Conservation (phyloP, 2,329 filamentous ascomycete genomes). For the Annulohypoxylon truncatum region DNA sequence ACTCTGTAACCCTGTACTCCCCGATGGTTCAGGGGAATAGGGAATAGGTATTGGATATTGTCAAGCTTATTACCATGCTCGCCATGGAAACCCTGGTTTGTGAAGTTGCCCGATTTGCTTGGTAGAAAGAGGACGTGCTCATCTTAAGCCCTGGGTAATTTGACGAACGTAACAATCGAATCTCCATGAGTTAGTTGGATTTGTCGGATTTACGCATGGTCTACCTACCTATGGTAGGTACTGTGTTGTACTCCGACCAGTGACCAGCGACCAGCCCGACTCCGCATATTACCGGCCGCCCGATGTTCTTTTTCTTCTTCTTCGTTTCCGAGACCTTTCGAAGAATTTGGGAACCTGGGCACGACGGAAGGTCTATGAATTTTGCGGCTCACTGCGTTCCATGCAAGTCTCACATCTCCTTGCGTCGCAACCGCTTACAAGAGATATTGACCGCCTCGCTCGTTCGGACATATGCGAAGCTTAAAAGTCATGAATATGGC, state of each 20-base stretch:
- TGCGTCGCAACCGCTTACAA: conserved; percentile 28
- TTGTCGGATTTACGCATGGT: not conserved
- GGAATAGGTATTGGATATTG: not conserved
- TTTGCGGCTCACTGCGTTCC: conserved; percentile 32
- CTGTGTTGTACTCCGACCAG: conserved; percentile 2
- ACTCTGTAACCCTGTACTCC: not conserved
- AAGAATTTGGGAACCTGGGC: conserved; percentile 9
- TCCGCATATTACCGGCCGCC: conserved; percentile 24
- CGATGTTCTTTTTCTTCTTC: conserved; percentile 14
- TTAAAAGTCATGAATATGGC: conserved; percentile 28
- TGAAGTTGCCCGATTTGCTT: conserved; percentile 2
- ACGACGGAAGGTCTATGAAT: conserved; percentile 8
- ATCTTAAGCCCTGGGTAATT: conserved; percentile 11
- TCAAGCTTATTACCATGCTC: conserved; percentile 4
- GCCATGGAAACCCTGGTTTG: conserved; percentile 12
- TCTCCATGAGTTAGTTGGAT: not conserved
- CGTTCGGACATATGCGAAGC: conserved; percentile 40
- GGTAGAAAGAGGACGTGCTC: conserved; percentile 5
- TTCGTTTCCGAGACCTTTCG: conserved; percentile 20
- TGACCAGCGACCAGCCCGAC: not conserved
- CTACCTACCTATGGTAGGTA: too few species aligned
- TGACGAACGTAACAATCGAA: conserved; percentile 3
- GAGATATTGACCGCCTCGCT: conserved; percentile 34
- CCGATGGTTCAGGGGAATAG: not conserved
- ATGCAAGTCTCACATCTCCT: conserved; percentile 32